Percentiles rank a stretch among this genome's conserved stretches.
phyloP scores from a whole-genome alignment of 1,284 basidiomycete species.

The Fistulina hepatica region DNA sequence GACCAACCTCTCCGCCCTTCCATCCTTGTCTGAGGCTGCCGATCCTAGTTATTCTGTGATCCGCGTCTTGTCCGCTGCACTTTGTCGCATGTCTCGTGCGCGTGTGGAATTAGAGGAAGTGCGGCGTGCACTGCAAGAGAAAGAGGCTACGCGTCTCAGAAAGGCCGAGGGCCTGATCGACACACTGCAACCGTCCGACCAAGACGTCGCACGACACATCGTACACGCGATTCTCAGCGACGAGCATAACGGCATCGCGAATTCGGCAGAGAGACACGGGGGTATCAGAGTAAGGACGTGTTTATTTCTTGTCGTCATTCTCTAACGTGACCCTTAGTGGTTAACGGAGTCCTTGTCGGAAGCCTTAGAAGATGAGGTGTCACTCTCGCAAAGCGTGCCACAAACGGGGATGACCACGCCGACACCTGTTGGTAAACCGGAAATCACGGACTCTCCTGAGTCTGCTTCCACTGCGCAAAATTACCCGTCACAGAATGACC shows the following conservation, averaged over 20 bases:
- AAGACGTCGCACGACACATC: conserved; percentile 51
- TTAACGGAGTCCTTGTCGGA: conserved; percentile 59
- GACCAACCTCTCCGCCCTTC: conserved; percentile 43
- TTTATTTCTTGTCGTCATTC: conserved; percentile 16
- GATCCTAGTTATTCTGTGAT: conserved; percentile 58
- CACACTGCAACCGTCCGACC: conserved; percentile 49
- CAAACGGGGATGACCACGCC: conserved; percentile 24
- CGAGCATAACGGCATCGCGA: conserved; percentile 30
- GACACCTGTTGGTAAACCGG: conserved; percentile 24
- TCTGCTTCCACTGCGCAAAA: conserved; percentile 10
- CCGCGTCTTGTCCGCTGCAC: conserved; percentile 56
- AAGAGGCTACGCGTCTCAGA: conserved; percentile 37
- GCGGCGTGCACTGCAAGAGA: conserved; percentile 40
- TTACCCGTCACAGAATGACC: conserved; percentile 20
- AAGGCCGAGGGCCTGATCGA: conserved; percentile 43
- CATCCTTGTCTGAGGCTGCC: conserved; percentile 30
- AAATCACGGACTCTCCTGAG: conserved; percentile 8
- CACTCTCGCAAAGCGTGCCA: conserved; percentile 27
- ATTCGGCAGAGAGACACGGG: conserved; percentile 16
- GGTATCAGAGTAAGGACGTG: conserved; percentile 48
- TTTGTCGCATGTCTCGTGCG: conserved; percentile 43
- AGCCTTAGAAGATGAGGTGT: conserved; percentile 55
- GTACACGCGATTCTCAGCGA: conserved; percentile 58
- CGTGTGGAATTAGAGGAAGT: conserved; percentile 53
- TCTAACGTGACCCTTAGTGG: conserved; percentile 32